Evolutionary conservation across 345 rosid genomes (phyloP), one percentile per base, ranked within the genome.

Genomic region (Salix caprea): DNA sequence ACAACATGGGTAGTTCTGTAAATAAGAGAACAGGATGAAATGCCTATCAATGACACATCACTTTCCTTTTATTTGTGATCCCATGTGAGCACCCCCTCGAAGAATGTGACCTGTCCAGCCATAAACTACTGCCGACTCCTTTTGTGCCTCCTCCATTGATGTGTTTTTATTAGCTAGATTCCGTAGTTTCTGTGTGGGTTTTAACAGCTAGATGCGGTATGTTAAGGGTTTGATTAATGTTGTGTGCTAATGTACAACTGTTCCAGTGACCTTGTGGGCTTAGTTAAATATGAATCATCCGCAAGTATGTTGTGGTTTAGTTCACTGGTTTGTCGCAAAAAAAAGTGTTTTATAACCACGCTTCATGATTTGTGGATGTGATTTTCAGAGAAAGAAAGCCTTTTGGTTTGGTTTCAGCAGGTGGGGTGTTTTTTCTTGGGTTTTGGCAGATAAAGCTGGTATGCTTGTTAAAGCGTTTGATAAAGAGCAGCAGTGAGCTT

Each of bases 11-110:
- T 67, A 82, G 15, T 61, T 14, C 2, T 8, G 82, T 62, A 78
- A 80, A 44, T 19, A 13, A 56, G 0, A 8, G 7, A 21, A 6
- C 4, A 32, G n/a, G 44, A 56, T 13, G 69, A 52, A 23, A 39
- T 16, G 14, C 71, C 18, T 5, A 48, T 32, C 75, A 74, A 21
- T 69, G 87, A 78, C 74, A 80, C 78, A 42, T 84, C 86, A 79
- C 80, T 78, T 7, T 82, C 85, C 75, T 81, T 78, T 80, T 44
- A 64, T 69, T 86, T 85, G 90, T 75, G 87, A 83, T 80, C 86
- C 88, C 93, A 88, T 86, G 93, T 90, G 93, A 85, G 83, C 76
- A 40, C 74, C 76, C 81, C 87, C 87, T 86, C 82, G 89, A 81
- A 80, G 84, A 64, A 48, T 50, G 89, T 40, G 89, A 83, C 85